These are phyloP conservation scores for Dioscorea alata DNA, from an alignment of 106 monocot species.

Conservation along the genomic window DNA sequence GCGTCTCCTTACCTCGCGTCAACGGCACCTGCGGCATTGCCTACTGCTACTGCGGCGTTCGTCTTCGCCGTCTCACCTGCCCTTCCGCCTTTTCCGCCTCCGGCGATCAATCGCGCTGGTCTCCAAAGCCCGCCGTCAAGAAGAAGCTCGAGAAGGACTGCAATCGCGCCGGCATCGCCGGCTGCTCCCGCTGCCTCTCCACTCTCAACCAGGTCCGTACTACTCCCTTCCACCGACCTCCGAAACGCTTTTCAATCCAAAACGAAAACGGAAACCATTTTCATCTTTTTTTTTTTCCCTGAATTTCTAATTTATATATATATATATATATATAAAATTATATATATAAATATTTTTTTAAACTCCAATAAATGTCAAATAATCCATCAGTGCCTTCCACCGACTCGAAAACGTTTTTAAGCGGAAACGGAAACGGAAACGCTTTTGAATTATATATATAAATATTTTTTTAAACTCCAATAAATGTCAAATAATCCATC, in stretches of 20 bases:
- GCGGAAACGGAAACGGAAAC: no score
- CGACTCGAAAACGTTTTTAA: no score
- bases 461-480: no score
- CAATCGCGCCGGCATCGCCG: conserved; percentile 32
- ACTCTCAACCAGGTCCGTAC: conserved; percentile 56
- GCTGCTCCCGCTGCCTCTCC: conserved; percentile 63
- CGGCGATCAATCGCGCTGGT: conserved; percentile 33
- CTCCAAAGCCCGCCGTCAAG: conserved; percentile 13
- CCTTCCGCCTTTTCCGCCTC: conserved; percentile 8
- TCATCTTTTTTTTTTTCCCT: background rate
- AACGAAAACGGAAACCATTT: background rate
- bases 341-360: no score
- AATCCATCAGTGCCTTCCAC: no score
- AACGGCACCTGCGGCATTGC: conserved; percentile 74
- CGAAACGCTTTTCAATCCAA: no score
- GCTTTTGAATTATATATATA: no score
- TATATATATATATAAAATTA: no score
- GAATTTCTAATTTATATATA: background rate
- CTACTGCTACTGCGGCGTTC: conserved; percentile 76
- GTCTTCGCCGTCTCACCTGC: conserved; percentile 54
- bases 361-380: no score
- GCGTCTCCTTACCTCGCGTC: conserved; percentile 38
- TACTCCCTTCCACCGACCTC: no score
- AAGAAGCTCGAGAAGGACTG: conserved; percentile 52
- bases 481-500: no score